phyloP scores from a whole-genome alignment of 768 basidiomycete species.

The Lactarius tabidus region DNA sequence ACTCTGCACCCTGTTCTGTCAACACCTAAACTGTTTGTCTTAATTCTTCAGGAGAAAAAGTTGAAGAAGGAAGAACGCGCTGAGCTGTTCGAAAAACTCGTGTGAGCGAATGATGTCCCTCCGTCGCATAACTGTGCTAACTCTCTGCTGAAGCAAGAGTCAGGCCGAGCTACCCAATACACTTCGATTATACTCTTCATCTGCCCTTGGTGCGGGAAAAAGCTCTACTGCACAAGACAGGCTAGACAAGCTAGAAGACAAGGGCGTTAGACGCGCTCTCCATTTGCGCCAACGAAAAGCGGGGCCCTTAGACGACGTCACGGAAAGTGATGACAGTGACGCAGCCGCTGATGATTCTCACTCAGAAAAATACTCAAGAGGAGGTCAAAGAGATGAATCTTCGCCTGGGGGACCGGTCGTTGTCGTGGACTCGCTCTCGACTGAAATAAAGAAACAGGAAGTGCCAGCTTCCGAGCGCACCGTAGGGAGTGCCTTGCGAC shows the following conservation, averaged over 20 bases:
- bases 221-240: slow-evolving; percentile 55
- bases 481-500: slow-evolving; percentile 63
- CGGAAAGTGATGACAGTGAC: slow-evolving; percentile 16
- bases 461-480: slow-evolving; percentile 29
- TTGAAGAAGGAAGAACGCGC: slow-evolving; percentile 84
- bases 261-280: slow-evolving; percentile 50
- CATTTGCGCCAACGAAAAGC: slow-evolving; percentile 52
- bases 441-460: slow-evolving; percentile 22
- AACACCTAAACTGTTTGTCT: background rate
- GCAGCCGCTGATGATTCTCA: background rate
- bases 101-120: slow-evolving; percentile 47
- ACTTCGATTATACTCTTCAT: slow-evolving; percentile 68
- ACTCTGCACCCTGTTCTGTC: background rate
- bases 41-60: slow-evolving; percentile 69
- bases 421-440: slow-evolving; percentile 4
- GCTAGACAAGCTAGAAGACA: slow-evolving; percentile 56
- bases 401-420: slow-evolving; percentile 5
- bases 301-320: slow-evolving; percentile 15
- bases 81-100: slow-evolving; percentile 72
- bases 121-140: slow-evolving; percentile 5
- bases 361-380: background rate
- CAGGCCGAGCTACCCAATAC: slow-evolving; percentile 63
- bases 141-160: slow-evolving; percentile 42
- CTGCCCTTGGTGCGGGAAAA: slow-evolving; percentile 78
- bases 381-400: background rate